A percentile compares a stretch with the other conserved stretches of the same genome.
Conservation (phyloP, 148 eudicot genomes). For the Vaccinium macrocarpon region DNA sequence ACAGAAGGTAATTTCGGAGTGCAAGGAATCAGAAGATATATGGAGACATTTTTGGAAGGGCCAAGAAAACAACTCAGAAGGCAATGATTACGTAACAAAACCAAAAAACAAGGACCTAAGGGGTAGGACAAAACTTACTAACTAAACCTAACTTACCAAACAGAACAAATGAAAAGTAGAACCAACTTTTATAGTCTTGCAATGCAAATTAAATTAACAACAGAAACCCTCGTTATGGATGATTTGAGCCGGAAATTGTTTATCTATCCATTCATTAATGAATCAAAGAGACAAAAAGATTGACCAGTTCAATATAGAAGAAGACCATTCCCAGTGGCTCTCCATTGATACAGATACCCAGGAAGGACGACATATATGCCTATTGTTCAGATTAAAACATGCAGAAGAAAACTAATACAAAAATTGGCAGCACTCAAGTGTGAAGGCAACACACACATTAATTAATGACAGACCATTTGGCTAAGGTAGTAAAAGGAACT, state of each 20-base stretch:
- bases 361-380: not conserved
- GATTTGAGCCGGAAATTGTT: not conserved
- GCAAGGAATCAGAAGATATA: not conserved
- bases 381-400: not conserved
- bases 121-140: not conserved
- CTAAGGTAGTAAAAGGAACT: not conserved
- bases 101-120: not conserved
- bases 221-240: not conserved
- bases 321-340: not conserved
- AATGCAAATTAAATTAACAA: not conserved
- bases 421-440: not conserved
- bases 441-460: not conserved
- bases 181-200: not conserved
- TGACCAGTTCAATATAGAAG: not conserved
- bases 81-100: not conserved
- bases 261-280: not conserved
- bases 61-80: not conserved
- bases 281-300: not conserved
- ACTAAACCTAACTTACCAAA: not conserved
- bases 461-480: not conserved
- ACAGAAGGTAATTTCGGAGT: not conserved
- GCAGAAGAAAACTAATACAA: not conserved
- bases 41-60: not conserved
- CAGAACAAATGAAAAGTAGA: not conserved
- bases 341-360: not conserved